Evolutionary conservation across 2,329 filamentous ascomycete genomes (phyloP).

Genomic region (Pseudocercospora fijiensis): DNA sequence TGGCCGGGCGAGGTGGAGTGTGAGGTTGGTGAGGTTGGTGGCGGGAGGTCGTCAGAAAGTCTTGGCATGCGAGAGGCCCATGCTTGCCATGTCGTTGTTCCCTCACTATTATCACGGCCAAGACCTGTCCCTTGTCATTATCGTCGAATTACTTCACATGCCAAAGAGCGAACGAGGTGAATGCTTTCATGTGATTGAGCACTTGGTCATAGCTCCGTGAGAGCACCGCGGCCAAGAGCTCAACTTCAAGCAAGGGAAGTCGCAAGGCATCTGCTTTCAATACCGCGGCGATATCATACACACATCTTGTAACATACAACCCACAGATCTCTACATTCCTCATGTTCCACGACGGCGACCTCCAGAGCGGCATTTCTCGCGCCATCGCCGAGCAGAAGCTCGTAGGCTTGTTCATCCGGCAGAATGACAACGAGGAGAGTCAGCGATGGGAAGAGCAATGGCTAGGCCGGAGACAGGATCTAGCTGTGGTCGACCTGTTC

Average conservation of each 20-base stretch:
- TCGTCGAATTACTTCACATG: background rate
- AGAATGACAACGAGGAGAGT: conserved; percentile 68
- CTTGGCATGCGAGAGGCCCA: background rate
- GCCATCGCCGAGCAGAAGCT: conserved; percentile 74
- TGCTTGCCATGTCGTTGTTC: background rate
- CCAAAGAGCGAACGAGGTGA: background rate
- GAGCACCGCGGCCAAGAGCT: too few relatives aligned
- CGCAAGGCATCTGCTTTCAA: background rate
- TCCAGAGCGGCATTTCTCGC: conserved; percentile 76
- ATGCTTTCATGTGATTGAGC: background rate
- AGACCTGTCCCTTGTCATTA: background rate
- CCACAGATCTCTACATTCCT: background rate
- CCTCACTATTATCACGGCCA: background rate
- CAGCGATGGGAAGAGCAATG: conserved; percentile 43
- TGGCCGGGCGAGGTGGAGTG: background rate
- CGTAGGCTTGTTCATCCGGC: conserved; percentile 78
- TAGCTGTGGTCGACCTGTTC: conserved; percentile 47
- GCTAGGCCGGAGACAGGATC: conserved; percentile 23
- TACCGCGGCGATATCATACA: background rate
- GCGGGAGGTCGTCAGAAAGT: background rate
- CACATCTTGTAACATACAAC: background rate
- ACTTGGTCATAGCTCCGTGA: background rate
- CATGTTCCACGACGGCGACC: conserved; percentile 79
- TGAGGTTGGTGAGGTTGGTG: background rate
- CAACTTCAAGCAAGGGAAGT: background rate